Percentiles rank a stretch among this genome's conserved stretches.
Conservation (phyloP, 2,329 filamentous ascomycete genomes). For the Aspergillus quadrilineatus region DNA sequence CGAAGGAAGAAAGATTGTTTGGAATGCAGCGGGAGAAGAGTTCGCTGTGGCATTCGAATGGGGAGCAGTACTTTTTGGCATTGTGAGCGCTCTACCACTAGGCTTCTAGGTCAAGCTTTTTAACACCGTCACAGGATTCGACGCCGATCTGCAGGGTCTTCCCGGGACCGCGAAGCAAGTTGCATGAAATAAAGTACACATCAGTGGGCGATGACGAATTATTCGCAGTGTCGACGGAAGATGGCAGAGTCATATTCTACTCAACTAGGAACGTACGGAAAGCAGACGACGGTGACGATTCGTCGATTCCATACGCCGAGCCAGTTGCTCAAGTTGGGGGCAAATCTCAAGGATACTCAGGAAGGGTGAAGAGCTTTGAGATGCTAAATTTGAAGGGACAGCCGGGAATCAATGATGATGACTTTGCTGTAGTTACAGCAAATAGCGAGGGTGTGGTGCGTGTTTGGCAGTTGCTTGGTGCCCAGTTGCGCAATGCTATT, state of each 20-base stretch:
- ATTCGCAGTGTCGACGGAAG: constrained; percentile 81
- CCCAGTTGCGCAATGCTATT: constrained; percentile 29
- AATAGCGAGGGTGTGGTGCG: constrained; percentile 85
- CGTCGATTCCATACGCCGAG: constrained; percentile 59
- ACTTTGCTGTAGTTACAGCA: constrained; percentile 65
- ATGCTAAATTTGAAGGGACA: constrained; percentile 52
- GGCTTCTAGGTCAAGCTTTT: constrained; percentile 6
- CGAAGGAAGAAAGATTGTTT: constrained; percentile 78
- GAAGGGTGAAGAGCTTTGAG: constrained; percentile 86
- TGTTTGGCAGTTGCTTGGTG: constrained; percentile 63
- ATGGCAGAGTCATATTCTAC: constrained; percentile 83
- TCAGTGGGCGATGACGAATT: constrained; percentile 51
- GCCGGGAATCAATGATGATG: constrained; percentile 33
- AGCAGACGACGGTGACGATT: constrained; percentile 46
- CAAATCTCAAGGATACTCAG: constrained; percentile 62
- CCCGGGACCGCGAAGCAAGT: constrained; percentile 68
- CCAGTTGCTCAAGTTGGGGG: constrained; percentile 77
- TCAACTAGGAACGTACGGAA: constrained; percentile 57
- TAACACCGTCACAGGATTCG: constrained; percentile 58
- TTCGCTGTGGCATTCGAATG: constrained; percentile 89
- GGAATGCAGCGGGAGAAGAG: constrained; percentile 74
- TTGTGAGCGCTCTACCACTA: constrained; percentile 47
- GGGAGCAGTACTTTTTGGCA: constrained; percentile 79
- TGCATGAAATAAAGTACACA: constrained; percentile 79
- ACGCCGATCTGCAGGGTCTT: constrained; percentile 73